Evolutionary conservation across 805 yeast genomes (phyloP), one percentile per base, ranked within the genome.

Genomic region (Torulaspora indica): DNA sequence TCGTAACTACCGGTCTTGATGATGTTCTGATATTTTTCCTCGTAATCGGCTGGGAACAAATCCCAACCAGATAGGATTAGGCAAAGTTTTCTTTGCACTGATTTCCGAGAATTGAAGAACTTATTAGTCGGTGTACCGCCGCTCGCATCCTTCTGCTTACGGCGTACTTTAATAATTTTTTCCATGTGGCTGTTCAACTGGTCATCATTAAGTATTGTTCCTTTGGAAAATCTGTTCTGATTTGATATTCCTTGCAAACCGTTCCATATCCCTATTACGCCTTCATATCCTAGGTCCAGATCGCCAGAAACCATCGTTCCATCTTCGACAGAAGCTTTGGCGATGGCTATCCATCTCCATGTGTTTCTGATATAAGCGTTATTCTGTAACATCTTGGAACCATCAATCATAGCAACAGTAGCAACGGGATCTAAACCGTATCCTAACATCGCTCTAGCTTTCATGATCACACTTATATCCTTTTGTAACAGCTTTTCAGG

Each of bases 31-130:
- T 85, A 73, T 49, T 82, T 80, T 31, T 76, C 79, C 52, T 89
- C 95, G 49, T 88, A 74, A 59, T 87, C 95, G 20, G 76, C 69
- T 13, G 77, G 76, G 1, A 88, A 81, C 55, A 86, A 80, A 55
- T 86, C 88, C 95, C 96, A 90, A 1, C 98, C 98, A 28, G 89
- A 82, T 12, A 87, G 86, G 35, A 82, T 78, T 68, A 90, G 69
- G 55, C 96, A 88, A 10, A 90, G 68, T 52, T 79, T 80, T 49
- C 98, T 68, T 58, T 85, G 90, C 2, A 79, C 72, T 46, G 78
- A 78, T 36, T 64, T 64, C 14, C 57, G 54, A 10, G 64, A 63
- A 40, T 58, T 56, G 4, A 58, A 43, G 24, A 57, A 53, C 15
- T 55, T 49, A 2, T 49, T 40, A 10, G 53, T 40, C 1, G 56